These are phyloP conservation scores for Starmerella khaoyaiensis DNA, from an alignment of 805 yeast genomes.

Conservation along the genomic window DNA sequence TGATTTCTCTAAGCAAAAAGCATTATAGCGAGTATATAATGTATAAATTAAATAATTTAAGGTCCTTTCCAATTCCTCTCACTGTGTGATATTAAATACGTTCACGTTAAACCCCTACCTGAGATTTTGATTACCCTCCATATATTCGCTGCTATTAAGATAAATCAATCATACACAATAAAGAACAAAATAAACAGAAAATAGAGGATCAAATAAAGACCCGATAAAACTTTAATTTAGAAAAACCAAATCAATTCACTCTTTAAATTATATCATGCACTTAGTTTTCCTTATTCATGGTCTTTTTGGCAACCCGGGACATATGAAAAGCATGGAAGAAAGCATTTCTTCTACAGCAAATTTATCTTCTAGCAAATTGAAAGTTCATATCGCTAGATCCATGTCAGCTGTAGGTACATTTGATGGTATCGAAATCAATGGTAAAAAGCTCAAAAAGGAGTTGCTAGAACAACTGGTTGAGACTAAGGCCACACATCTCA, in stretches of 20 bases:
- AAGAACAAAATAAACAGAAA: no score
- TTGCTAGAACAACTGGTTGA: constrained; percentile 32
- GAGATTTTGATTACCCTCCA: no score
- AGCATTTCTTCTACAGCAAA: constrained; percentile 29
- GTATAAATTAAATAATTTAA: no score
- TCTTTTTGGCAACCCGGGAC: constrained; percentile 54
- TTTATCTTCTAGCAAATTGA: constrained; percentile 26
- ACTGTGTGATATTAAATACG: no score
- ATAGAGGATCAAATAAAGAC: no score
- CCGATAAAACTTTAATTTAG: background rate
- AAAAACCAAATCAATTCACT: background rate
- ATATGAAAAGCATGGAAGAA: constrained; percentile 38
- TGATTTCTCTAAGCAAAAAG: no score
- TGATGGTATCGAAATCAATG: constrained; percentile 64
- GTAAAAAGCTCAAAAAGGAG: constrained; percentile 53
- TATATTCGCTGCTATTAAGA: no score
- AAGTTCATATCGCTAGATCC: constrained; percentile 36
- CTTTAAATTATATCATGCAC: constrained; percentile 12
- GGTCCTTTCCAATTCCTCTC: no score
- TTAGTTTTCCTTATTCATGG: constrained; percentile 22
- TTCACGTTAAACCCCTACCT: no score
- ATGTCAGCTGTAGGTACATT: constrained; percentile 65
- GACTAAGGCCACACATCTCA: constrained; percentile 42
- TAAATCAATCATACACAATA: no score
- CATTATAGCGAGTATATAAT: no score